A percentile compares a stretch with the other conserved stretches of the same genome.
Evolutionary conservation across 192 early-diverging fungal species (phyloP).

Genomic region (Coemansia sp.): DNA sequence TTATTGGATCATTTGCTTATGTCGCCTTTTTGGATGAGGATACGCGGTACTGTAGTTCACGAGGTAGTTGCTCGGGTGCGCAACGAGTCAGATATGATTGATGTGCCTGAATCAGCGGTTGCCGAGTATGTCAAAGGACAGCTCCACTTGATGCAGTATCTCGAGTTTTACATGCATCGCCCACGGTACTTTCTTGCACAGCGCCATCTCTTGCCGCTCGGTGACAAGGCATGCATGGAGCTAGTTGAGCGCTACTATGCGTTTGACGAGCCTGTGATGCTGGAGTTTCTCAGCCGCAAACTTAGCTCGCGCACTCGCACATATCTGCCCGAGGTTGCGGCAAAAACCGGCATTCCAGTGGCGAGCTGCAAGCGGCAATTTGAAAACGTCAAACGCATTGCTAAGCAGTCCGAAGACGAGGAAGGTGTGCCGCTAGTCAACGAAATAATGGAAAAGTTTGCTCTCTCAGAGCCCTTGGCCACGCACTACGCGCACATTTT

Average conservation of each 20-base stretch:
- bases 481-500: constrained; percentile 19
- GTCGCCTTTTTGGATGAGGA: no score
- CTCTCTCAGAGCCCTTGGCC: constrained; percentile 10
- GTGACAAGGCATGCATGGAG: constrained; percentile 9
- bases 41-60: not conserved
- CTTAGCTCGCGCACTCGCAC: constrained; percentile 25
- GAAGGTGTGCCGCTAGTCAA: constrained; percentile 42
- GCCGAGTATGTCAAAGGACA: constrained; percentile 23
- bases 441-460: constrained; percentile 29
- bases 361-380: constrained; percentile 43
- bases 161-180: constrained; percentile 20
- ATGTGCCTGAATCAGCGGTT: constrained; percentile 4
- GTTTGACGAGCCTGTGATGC: constrained; percentile 28
- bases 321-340: constrained; percentile 16
- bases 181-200: constrained; percentile 28
- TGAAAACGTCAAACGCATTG: constrained; percentile 64
- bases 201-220: constrained; percentile 13
- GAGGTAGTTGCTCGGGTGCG: constrained; percentile 10
- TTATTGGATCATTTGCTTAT: no score
- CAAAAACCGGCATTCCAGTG: constrained; percentile 11
- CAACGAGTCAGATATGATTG: constrained; percentile 16
- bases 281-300: constrained; percentile 23
- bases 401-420: constrained; percentile 55
- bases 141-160: constrained; percentile 20
- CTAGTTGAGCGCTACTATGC: constrained; percentile 20